These are phyloP conservation scores for Dactylis glomerata DNA, from an alignment of 176 grass and related monocot species.

Conservation along the genomic window DNA sequence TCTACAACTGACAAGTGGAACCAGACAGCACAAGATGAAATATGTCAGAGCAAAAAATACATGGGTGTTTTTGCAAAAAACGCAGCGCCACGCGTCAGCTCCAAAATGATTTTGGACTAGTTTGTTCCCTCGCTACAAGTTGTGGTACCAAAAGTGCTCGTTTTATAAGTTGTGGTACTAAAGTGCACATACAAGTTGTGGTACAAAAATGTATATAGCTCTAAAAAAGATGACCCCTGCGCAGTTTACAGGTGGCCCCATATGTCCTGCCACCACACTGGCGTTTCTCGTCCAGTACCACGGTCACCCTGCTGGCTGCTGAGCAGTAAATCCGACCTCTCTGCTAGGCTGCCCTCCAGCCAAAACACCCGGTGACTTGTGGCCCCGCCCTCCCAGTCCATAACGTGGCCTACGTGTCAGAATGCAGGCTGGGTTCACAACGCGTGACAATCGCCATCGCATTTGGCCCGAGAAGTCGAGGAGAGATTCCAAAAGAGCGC, in stretches of 20 bases:
- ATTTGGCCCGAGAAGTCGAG: neutral
- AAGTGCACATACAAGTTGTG: too few relatives aligned
- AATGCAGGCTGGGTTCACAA: neutral
- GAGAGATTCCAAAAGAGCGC: too few relatives aligned
- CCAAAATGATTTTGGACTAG: too few relatives aligned
- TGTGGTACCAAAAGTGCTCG: too few relatives aligned
- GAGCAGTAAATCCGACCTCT: neutral
- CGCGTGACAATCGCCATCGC: neutral
- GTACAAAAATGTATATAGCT: too few relatives aligned
- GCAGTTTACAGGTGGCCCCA: neutral
- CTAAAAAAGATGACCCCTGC: neutral
- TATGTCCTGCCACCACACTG: neutral
- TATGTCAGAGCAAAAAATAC: too few relatives aligned
- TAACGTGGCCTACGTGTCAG: neutral
- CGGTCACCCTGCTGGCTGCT: neutral
- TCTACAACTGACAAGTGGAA: too few relatives aligned
- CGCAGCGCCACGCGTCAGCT: too few relatives aligned
- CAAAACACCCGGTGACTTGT: neutral
- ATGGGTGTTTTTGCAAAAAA: too few relatives aligned
- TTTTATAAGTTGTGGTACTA: too few relatives aligned
- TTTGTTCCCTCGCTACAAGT: too few relatives aligned
- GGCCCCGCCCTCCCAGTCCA: neutral
- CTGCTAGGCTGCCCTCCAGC: neutral
- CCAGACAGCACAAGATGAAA: too few relatives aligned
- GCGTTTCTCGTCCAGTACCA: neutral